These are phyloP conservation scores for Serendipita sp. DNA, from an alignment of 1,284 basidiomycete genomes.

Conservation along the genomic window DNA sequence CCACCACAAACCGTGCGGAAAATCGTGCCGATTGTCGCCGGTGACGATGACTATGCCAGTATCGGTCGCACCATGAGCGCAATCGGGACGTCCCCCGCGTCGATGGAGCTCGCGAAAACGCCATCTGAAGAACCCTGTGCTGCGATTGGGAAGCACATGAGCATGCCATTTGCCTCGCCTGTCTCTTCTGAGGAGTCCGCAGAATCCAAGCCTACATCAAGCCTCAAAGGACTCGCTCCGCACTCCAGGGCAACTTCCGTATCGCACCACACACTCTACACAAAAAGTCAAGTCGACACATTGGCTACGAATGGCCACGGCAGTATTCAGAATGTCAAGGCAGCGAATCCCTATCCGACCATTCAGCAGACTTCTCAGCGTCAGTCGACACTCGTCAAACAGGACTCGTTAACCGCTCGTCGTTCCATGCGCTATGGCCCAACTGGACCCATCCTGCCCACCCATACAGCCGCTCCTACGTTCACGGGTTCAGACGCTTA, in stretches of 20 bases:
- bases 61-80: constrained; percentile 2
- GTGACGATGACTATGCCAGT: not conserved
- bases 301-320: not conserved
- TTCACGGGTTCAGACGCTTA: not conserved
- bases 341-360: not conserved
- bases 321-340: not conserved
- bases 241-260: too few species aligned
- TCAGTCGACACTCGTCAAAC: not conserved
- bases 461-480: not conserved
- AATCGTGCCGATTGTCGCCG: not conserved
- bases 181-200: not conserved
- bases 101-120: not conserved
- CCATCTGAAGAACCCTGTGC: not conserved
- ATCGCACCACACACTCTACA: not conserved
- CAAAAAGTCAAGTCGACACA: not conserved
- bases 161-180: not conserved
- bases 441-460: not conserved
- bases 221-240: not conserved
- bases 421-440: constrained; percentile 1
- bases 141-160: not conserved
- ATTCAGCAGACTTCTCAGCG: not conserved
- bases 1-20: not conserved
- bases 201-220: not conserved
- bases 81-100: not conserved
- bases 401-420: constrained; percentile 1